Evolutionary conservation across 2,329 filamentous ascomycete species (phyloP).

Genomic region (Cercospora zeina): DNA sequence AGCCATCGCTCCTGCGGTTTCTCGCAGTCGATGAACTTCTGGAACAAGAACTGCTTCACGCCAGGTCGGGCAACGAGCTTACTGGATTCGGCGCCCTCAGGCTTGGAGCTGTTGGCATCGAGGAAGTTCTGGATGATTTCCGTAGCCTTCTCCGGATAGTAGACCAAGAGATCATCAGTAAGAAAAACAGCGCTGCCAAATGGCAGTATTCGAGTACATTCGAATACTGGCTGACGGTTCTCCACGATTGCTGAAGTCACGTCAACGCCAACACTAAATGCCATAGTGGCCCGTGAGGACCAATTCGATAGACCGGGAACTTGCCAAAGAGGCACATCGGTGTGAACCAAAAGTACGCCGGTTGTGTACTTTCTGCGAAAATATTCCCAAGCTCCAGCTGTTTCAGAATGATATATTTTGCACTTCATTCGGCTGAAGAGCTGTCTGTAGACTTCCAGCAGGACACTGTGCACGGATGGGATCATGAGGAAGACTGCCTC

Average conservation of each 20-base stretch:
- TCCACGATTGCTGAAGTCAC: constrained; percentile 18
- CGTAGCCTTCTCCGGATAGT: constrained; percentile 42
- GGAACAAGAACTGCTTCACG: constrained; percentile 33
- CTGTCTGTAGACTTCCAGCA: constrained; percentile 29
- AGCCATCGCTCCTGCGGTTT: constrained; percentile 20
- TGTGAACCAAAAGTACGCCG: constrained; percentile 35
- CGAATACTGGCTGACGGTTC: constrained; percentile 27
- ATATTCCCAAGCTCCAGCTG: constrained; percentile 34
- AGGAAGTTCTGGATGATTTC: constrained; percentile 43
- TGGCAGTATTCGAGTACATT: constrained; percentile 41
- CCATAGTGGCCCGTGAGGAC: constrained; percentile 30
- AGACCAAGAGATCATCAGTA: constrained; percentile 48
- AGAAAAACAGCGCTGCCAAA: constrained; percentile 46
- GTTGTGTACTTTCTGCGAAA: constrained; percentile 26
- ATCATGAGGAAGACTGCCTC: constrained; percentile 35
- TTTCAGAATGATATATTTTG: constrained; percentile 33
- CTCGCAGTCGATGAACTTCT: constrained; percentile 20
- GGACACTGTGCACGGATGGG: constrained; percentile 24
- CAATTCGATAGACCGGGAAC: constrained; percentile 40
- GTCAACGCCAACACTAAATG: constrained; percentile 43
- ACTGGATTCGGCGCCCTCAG: constrained; percentile 27
- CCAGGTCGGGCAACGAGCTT: constrained; percentile 37
- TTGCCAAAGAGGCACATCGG: constrained; percentile 40
- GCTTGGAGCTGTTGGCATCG: constrained; percentile 36
- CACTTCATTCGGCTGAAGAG: constrained; percentile 28